Evolutionary conservation across 2,329 filamentous ascomycete species (phyloP).

Genomic region (Fusarium redolens): DNA sequence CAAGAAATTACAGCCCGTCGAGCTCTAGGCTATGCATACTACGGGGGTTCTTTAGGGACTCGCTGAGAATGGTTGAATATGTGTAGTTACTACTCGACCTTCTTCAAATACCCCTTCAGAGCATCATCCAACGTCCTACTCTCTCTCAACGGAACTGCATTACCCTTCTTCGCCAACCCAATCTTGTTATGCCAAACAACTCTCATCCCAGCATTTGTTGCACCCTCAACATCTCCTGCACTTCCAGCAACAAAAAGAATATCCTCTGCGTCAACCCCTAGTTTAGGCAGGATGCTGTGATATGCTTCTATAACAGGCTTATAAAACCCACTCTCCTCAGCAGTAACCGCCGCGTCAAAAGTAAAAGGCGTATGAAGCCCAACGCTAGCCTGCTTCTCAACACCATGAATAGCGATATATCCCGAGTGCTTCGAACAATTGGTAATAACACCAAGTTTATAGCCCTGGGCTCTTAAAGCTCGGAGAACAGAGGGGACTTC

Average conservation of each 20-base stretch:
- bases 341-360: conserved; percentile 52
- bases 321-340: conserved; percentile 55
- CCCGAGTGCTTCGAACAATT: conserved; percentile 53
- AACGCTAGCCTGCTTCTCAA: conserved; percentile 8
- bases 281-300: conserved; percentile 41
- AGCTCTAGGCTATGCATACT: too few species aligned
- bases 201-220: conserved; percentile 51
- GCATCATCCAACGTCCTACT: conserved; percentile 2
- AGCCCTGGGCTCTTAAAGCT: conserved; percentile 43
- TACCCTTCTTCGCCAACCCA: conserved; percentile 44
- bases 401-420: conserved; percentile 28
- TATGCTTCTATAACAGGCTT: conserved; percentile 52
- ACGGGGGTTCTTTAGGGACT: too few species aligned
- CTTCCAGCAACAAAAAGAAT: conserved; percentile 54
- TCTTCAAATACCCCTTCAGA: not conserved
- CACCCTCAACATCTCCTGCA: conserved; percentile 54
- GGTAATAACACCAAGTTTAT: conserved; percentile 51
- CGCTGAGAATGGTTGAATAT: too few species aligned
- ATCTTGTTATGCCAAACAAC: conserved; percentile 55
- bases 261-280: conserved; percentile 44
- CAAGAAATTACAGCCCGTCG: not conserved
- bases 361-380: conserved; percentile 18
- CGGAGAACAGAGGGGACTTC: conserved; percentile 35
- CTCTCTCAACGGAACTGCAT: conserved; percentile 22
- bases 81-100: not conserved